phyloP scores from a whole-genome alignment of 1,139 yeast genomes.

The Taphrina communis region DNA sequence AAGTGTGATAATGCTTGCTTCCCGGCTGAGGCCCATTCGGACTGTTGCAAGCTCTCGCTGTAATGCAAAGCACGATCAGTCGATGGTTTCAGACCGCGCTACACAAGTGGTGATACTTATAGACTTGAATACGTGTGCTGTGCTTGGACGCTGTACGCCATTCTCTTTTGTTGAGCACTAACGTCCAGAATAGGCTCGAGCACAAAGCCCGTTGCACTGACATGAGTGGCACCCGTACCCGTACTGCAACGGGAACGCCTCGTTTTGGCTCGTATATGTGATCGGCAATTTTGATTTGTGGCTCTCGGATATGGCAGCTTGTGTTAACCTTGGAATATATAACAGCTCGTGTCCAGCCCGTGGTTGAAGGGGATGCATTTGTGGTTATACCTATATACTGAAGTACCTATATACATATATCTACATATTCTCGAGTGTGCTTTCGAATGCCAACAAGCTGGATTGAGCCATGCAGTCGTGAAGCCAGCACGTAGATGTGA shows the following conservation, averaged over 20 bases:
- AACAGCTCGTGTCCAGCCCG: neutral
- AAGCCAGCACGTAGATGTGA: no score
- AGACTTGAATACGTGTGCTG: neutral
- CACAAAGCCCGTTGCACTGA: neutral
- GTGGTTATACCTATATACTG: no score
- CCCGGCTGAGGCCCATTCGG: slow-evolving; percentile 48
- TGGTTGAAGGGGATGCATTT: no score
- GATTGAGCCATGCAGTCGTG: no score
- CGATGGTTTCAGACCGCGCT: no score
- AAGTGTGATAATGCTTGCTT: slow-evolving; percentile 81
- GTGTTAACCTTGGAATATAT: no score
- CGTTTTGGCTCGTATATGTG: slow-evolving; percentile 1
- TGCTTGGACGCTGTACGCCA: no score
- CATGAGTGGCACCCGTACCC: neutral
- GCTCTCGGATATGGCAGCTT: neutral
- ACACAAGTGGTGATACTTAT: neutral
- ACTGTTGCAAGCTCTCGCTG: neutral
- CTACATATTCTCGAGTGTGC: no score
- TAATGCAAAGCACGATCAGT: neutral
- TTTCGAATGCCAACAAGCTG: no score
- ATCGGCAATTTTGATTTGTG: neutral
- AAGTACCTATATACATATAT: no score
- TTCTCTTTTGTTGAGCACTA: no score
- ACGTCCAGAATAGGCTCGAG: neutral
- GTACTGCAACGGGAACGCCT: neutral